Evolutionary conservation across 2,329 filamentous ascomycete species (phyloP), one percentile per base, ranked within the genome.

Genomic region (Fusarium hainanense): DNA sequence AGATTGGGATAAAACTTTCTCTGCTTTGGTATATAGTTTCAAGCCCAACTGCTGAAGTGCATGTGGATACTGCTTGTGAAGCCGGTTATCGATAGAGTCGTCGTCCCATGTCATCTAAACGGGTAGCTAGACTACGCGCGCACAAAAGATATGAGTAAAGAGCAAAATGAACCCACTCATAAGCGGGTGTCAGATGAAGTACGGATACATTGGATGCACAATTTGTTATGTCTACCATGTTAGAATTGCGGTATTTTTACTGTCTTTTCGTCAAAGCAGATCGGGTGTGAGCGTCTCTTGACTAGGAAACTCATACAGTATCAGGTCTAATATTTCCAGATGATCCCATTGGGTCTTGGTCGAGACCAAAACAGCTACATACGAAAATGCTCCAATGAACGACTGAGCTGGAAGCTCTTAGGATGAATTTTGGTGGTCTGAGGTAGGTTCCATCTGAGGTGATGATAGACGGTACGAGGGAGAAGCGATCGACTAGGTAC

Each of bases 301-400:
- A 62, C 42, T 51, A 34, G 48, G 32, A 51, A 51, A n/a, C 32
- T 40, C 59, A 25, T n/a, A n/a, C n/a, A n/a, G n/a, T 57, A 25
- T 27, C 32, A 51, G 21, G 27, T 46, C 46, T 32, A 25, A n/a
- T 16, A 58, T 68, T 40, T 63, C 58, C 56, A 55, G 13, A 47
- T 47, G 41, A 46, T 55, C 58, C 37, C 37, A 64, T 66, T 74
- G 56, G 69, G 52, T 59, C 44, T 63, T 20, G 34, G 41, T 59
- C 44, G 51, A 27, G 54, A 51, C 68, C 50, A 54, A 51, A 10
- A 54, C 42, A 62, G 72, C 68, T 62, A 52, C 43, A 30, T 62
- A 50, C 41, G 40, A 50, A 37, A 44, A 43, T 52, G 48, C 52
- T 68, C 71, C 69, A 74, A 74, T 74, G 40, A 48, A 55, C 40